Evolutionary conservation across 2,329 filamentous ascomycete genomes (phyloP), one percentile per base, ranked within the genome.

Genomic region (Fusarium robinianum): DNA sequence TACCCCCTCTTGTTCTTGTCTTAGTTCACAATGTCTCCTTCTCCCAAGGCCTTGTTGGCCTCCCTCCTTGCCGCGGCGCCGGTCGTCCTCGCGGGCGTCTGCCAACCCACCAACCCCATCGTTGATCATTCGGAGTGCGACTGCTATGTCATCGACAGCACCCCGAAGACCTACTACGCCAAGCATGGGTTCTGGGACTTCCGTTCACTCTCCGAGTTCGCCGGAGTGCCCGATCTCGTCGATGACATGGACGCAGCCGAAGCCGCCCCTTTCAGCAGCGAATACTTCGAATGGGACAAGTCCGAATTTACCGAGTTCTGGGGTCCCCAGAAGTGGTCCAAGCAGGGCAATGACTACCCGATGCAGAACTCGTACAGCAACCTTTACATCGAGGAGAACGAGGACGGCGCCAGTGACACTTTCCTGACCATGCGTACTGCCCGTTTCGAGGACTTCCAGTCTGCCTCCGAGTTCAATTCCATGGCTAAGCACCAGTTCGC

Each of bases 361-460:
- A 70, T 69, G 63, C 52, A 65, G 32, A 68, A 71, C 47, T 67
- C 69, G 1, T 63, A 61, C 25, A 72, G 65, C 54, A 72, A 73
- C 39, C 23, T 73, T 18, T 77, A 76, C 60, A 70, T 77, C 34
- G 70, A 75, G 52, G 50, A 63, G 24, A 73, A 72, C 49, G 40
- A 38, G 4, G 71, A 72, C 38, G 43, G 53, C 5, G 41, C 50
- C 5, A 62, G 60, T 33, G 63, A 69, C 4, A 77, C 74, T 1
- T 76, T 64, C 57, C 52, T 77, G 58, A 75, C 70, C 3, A 67
- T 78, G 63, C 69, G 75, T 19, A 77, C 75, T 2, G 63, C 67
- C 8, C 68, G 74, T 5, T 60, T 71, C 16, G 34, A 60, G 5
- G 53, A 61, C 5, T 76, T 74, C 50, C 74, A 77, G 52, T 71